Base-by-base conservation (phyloP, 176 grass and related monocot genomes). In the Elymus sibiricus region DNA sequence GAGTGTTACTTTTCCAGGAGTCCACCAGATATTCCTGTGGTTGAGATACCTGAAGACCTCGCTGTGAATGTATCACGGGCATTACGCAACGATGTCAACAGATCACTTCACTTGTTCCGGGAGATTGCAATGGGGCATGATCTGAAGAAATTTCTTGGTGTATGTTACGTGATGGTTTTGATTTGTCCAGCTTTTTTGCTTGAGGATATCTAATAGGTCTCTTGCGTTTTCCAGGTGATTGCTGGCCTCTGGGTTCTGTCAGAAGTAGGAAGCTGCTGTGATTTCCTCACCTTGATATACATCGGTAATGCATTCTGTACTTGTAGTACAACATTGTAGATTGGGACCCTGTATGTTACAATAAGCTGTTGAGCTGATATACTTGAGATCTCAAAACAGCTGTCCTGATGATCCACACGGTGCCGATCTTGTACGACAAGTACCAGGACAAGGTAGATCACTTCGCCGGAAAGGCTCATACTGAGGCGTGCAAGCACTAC, bases 231-330 rank as follows among this genome's bases (percentile, higher is more conserved):
- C 31, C 35, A 95, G 96, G 84, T 98, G 77, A 94, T 98, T 53
- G 86, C 89, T 47, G 93, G 90, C 29, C 86, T 98, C 5, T 95
- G 91, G 91, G 49, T 95, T 77, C 89, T 95, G 66, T 95, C 96
- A 21, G 79, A 81, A 46, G 42, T 95, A 2, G 96, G 96, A 60
- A 94, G 86, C 68, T 92, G 81, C 86, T 90, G 84, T 10, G 86
- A 94, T 74, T 94, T 95, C 93, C 86, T 98, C 88, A 98, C 96
- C 63, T 86, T 98, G 86, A 84, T 87, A 70, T 98, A 98, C 16
- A 78, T 94, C 25, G 96, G 96, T 98, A 98, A 86, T 65, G 32
- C 10, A 60, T 76, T 46, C 81, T 80, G 38, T 17, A 64, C 13
- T 37, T 40, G 0, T 10, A 47, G 0, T 10, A 47, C 7, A 29